Base-by-base conservation (phyloP, 2,329 filamentous ascomycete species). In the Alternaria arbusti region DNA sequence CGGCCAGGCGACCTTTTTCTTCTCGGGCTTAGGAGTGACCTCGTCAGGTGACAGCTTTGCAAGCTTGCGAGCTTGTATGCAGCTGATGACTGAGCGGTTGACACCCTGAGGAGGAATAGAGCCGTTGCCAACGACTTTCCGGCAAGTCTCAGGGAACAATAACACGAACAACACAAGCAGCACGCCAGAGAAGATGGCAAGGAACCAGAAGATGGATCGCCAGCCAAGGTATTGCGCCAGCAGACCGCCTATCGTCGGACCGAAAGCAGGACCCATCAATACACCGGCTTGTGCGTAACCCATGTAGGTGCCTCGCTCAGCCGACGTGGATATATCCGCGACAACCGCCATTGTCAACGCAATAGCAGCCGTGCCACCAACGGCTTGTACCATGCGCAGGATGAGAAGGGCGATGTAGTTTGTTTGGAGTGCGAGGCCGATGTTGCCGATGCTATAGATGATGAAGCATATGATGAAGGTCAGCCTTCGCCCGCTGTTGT, bases 241-340 rank as follows among this genome's bases (percentile, higher is more conserved):
- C 0, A 77, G 61, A 3, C 70, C 74, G 22, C 79, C 79, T 11
- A 82, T 75, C 0, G 78, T 76, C 28, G 79, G 79, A 0, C 76
- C 78, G 52, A 78, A 74, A 7, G 75, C 68, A 30, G 75, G 65
- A 11, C 78, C 70, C 65, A 76, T 72, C 11, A 78, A 54, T 4
- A 76, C 17, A 86, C 88, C 7, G 84, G 84, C 45, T 84, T 86
- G n/a, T 89, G 87, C 62, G 89, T 86, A 60, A 86, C 91, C 82
- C 80, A 94, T 90, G 72, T 91, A 94, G 65, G 85, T 87, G 1
- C 92, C 92, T 68, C 92, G 84, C 75, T 95, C 90, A 0, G 88
- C 85, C 49, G 87, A 89, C 0, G 90, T 88, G 0, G 89, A 85
- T 4, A 94, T 84, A 70, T 96, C 92, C 0, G 90, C 89, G 9